A percentile compares a stretch with the other conserved stretches of the same genome.
Evolutionary conservation across 2,329 filamentous ascomycete species (phyloP).

Genomic region (Diplodia seriata): DNA sequence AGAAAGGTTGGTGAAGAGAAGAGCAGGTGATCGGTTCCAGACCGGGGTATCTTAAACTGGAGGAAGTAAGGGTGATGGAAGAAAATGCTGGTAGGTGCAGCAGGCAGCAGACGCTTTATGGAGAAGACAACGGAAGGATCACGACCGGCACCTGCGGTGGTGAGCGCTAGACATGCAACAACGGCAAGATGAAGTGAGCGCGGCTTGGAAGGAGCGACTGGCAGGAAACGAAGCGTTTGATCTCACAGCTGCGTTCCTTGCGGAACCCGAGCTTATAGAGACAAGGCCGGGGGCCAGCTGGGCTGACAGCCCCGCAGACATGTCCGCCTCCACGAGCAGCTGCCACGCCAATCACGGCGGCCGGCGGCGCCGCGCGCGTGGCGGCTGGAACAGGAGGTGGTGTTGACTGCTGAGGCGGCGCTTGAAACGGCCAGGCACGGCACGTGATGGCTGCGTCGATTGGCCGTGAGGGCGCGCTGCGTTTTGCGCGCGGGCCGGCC

Average conservation of each 20-base stretch:
- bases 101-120: neutral
- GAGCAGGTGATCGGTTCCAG: constrained; percentile 10
- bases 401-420: constrained; percentile 8
- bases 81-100: neutral
- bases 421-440: constrained; percentile 19
- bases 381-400: constrained; percentile 26
- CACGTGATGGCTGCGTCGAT: constrained; percentile 14
- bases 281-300: neutral
- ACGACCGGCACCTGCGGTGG: constrained; percentile 11
- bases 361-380: neutral
- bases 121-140: neutral
- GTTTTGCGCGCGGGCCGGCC: constrained; percentile 21
- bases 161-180: constrained; percentile 16
- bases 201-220: constrained; percentile 17
- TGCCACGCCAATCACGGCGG: constrained; percentile 11
- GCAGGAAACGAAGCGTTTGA: constrained; percentile 4
- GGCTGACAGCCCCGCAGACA: constrained; percentile 2
- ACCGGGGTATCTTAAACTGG: constrained; percentile 22
- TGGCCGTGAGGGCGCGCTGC: constrained; percentile 3
- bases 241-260: neutral
- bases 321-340: neutral
- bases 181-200: constrained; percentile 15
- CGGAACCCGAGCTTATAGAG: constrained; percentile 13
- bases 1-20: neutral
- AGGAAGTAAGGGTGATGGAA: constrained; percentile 18